phyloP scores from a whole-genome alignment of 2,329 filamentous ascomycete genomes.

The Aspergillus thermomutatus region DNA sequence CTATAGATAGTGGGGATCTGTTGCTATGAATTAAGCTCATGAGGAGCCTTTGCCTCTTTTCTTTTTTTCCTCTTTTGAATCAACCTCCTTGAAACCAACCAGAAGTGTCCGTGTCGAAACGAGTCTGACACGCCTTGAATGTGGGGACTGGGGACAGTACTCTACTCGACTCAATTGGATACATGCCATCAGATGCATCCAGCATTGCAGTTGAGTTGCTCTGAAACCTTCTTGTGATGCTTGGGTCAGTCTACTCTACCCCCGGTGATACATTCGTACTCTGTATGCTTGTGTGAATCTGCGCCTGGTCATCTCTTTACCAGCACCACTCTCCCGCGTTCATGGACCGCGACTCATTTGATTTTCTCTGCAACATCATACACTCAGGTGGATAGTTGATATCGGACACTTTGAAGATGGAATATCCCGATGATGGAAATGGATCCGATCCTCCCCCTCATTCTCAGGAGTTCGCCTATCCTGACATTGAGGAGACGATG shows the following conservation, averaged over 20 bases:
- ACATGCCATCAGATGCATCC: not conserved
- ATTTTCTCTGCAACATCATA: not conserved
- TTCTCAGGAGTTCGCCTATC: slow-evolving; percentile 25
- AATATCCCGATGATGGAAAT: slow-evolving; percentile 14
- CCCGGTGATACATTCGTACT: not conserved
- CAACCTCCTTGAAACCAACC: not conserved
- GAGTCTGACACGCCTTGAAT: not conserved
- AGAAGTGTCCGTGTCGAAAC: not conserved
- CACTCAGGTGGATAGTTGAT: slow-evolving; percentile 4
- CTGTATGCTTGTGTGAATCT: not conserved
- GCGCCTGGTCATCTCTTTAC: not conserved
- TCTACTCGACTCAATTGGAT: not conserved
- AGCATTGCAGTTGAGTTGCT: not conserved
- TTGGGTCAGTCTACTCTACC: not conserved
- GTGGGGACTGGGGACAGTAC: not conserved
- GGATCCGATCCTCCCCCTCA: slow-evolving; percentile 9
- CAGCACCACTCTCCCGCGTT: not conserved
- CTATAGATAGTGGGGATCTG: not conserved
- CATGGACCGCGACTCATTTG: not conserved
- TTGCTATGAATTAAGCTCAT: not conserved
- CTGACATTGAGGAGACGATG: slow-evolving; percentile 31
- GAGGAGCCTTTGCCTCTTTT: not conserved
- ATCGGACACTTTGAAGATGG: slow-evolving; percentile 14
- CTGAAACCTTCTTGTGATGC: not conserved
- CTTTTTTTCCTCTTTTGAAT: not conserved